Conservation (phyloP, 179 eudicot genomes). For the Silene coronaria region DNA sequence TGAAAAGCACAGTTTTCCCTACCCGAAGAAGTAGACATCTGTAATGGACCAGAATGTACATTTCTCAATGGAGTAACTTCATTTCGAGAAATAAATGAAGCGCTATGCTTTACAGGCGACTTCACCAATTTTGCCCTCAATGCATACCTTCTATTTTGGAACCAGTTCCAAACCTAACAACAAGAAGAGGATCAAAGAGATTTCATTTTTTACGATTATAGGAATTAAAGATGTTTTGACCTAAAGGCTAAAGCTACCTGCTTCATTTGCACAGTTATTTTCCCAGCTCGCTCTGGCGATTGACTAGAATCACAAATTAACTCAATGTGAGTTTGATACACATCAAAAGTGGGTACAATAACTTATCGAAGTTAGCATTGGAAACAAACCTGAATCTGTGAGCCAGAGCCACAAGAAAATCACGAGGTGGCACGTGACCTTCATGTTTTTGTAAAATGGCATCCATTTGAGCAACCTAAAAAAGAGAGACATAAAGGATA, state of each 20-base stretch:
- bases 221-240: neutral
- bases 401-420: constrained; percentile 62
- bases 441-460: constrained; percentile 54
- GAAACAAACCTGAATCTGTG: constrained; percentile 61
- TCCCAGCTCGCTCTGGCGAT: constrained; percentile 65
- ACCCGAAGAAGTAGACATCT: constrained; percentile 43
- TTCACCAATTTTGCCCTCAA: constrained; percentile 67
- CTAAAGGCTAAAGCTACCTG: constrained; percentile 43
- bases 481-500: neutral
- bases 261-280: constrained; percentile 65
- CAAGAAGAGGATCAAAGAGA: constrained; percentile 2
- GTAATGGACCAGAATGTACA: constrained; percentile 46
- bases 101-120: constrained; percentile 42
- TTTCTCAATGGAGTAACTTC: constrained; percentile 44
- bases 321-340: constrained; percentile 13
- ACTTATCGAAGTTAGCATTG: neutral
- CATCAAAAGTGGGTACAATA: neutral
- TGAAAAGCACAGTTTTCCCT: constrained; percentile 23
- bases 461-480: constrained; percentile 79
- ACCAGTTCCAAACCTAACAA: constrained; percentile 91
- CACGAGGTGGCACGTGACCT: constrained; percentile 51
- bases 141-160: constrained; percentile 92
- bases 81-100: constrained; percentile 39
- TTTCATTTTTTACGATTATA: neutral
- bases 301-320: constrained; percentile 34